Conservation (phyloP, 257 asterid species). For the Agastache rugosa region DNA sequence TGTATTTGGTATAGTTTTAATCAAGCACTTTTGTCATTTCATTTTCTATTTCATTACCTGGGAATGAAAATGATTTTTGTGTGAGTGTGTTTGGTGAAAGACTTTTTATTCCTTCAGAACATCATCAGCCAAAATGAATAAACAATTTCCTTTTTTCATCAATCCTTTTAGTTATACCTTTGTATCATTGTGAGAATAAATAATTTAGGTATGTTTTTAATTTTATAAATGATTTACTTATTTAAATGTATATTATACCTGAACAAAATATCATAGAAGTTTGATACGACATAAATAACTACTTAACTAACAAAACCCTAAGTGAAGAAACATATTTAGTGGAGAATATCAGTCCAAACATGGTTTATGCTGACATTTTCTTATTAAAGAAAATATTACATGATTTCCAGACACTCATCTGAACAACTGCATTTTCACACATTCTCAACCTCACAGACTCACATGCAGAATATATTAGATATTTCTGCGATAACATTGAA, state of each 20-base stretch:
- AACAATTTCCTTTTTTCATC: neutral
- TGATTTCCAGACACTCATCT: neutral
- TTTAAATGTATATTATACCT: neutral
- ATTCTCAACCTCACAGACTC: neutral
- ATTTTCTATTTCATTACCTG: neutral
- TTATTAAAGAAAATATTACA: neutral
- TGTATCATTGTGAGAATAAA: neutral
- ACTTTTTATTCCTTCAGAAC: neutral
- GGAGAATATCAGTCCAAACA: neutral
- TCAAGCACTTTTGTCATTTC: neutral
- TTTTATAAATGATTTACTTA: too few relatives aligned
- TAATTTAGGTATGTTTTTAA: neutral
- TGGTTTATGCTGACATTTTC: neutral
- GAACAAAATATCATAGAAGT: neutral
- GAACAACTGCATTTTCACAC: neutral
- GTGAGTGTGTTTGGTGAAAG: neutral
- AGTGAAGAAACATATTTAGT: too few relatives aligned
- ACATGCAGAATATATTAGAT: neutral
- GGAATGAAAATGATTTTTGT: slow-evolving; percentile 10
- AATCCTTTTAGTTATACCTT: neutral
- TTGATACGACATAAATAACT: neutral
- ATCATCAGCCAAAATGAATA: slow-evolving; percentile 9
- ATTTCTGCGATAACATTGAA: neutral
- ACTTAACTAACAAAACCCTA: neutral
- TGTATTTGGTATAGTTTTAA: slow-evolving; percentile 76